Evolutionary conservation across 495 filamentous ascomycete species (phyloP).

Genomic region (Hypoxylon fragiforme): DNA sequence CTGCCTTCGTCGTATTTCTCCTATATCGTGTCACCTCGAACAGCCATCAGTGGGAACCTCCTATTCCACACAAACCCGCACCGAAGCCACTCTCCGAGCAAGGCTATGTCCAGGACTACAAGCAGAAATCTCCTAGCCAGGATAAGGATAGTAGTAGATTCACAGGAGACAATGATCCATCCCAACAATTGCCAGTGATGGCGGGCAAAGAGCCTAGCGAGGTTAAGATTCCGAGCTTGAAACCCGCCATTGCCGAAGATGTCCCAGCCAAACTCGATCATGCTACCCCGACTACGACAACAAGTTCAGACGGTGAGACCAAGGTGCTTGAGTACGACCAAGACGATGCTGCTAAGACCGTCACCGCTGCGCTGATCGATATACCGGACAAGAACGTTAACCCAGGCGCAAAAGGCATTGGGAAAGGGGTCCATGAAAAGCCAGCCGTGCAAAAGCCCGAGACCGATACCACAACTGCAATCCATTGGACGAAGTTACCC

Average conservation of each 20-base stretch:
- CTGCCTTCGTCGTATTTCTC: conserved; percentile 63
- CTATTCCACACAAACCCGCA: conserved; percentile 29
- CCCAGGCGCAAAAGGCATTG: conserved; percentile 33
- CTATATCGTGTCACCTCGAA: conserved; percentile 66
- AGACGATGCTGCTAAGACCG: conserved; percentile 42
- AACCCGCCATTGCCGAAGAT: conserved; percentile 32
- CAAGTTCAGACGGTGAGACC: conserved; percentile 26
- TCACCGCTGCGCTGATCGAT: conserved; percentile 39
- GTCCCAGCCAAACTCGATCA: conserved; percentile 17
- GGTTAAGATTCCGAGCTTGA: conserved; percentile 45
- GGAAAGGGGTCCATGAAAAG: conserved; percentile 22
- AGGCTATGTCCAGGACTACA: conserved; percentile 16
- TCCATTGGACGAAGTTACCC: conserved; percentile 70
- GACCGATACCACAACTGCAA: conserved; percentile 27
- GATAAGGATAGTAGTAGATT: conserved; percentile 13
- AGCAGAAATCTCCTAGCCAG: conserved; percentile 12
- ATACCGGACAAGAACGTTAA: conserved; percentile 40
- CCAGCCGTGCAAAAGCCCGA: conserved; percentile 18
- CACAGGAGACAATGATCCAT: conserved; percentile 20
- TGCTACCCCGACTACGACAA: conserved; percentile 12
- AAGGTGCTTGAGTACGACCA: conserved; percentile 46
- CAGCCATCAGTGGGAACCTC: conserved; percentile 49
- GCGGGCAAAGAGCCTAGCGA: conserved; percentile 13
- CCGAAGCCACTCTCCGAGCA: conserved; percentile 29
- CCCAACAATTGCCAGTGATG: conserved; percentile 18